Conservation (phyloP, 2,329 filamentous ascomycete genomes). For the Arthrobotrys megalospora region DNA sequence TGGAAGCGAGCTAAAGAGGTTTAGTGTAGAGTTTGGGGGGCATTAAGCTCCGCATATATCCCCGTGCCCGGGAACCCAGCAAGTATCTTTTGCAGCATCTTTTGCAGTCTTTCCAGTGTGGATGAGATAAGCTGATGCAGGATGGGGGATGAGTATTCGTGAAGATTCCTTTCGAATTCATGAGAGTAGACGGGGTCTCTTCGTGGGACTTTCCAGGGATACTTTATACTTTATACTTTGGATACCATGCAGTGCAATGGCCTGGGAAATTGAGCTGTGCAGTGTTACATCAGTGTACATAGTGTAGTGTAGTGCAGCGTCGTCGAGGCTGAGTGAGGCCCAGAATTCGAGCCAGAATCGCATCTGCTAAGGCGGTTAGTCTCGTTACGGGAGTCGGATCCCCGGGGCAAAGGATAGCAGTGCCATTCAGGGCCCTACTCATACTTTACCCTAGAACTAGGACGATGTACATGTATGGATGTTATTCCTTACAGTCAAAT, state of each 20-base stretch:
- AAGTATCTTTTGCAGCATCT: too few species aligned
- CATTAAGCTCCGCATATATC: slow-evolving; percentile 43
- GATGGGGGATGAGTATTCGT: neutral
- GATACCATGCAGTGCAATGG: too few species aligned
- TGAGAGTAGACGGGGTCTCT: too few species aligned
- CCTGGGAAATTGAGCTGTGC: neutral
- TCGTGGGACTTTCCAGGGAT: too few species aligned
- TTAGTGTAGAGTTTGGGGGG: slow-evolving; percentile 7
- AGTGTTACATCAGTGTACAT: neutral
- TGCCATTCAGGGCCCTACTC: too few species aligned
- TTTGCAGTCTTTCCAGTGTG: too few species aligned
- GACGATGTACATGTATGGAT: too few species aligned
- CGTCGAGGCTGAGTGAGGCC: slow-evolving; percentile 3
- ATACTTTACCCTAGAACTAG: too few species aligned
- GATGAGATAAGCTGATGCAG: slow-evolving; percentile 9
- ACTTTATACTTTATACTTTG: too few species aligned
- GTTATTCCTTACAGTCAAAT: too few species aligned
- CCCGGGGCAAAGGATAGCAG: neutral
- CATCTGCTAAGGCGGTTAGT: neutral
- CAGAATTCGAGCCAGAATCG: neutral
- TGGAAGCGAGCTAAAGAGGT: slow-evolving; percentile 42
- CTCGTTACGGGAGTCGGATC: neutral
- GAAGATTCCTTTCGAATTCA: too few species aligned
- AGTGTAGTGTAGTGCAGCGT: too few species aligned
- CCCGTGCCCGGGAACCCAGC: slow-evolving; percentile 21